phyloP scores from a whole-genome alignment of 352 stramenopile species.

The Phytophthora sansomeana region DNA sequence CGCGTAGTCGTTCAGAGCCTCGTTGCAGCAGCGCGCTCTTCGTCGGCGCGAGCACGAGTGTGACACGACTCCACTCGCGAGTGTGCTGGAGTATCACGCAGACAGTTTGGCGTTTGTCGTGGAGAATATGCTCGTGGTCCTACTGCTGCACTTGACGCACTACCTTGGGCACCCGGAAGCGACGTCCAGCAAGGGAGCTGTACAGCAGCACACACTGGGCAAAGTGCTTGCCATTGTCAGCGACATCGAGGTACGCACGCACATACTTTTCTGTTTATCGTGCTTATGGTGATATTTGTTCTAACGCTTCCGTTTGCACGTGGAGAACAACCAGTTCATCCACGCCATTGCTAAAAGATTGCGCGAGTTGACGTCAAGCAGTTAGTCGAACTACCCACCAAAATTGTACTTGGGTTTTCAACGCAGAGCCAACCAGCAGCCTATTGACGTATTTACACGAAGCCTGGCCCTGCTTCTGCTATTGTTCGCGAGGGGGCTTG shows the following conservation, averaged over 20 bases:
- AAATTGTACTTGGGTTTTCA: not conserved
- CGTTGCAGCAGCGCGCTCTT: constrained; percentile 30
- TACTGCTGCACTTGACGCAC: constrained; percentile 77
- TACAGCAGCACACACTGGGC: constrained; percentile 69
- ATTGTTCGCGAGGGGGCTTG: too few species aligned
- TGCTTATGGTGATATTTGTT: constrained; percentile 6
- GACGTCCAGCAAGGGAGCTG: constrained; percentile 19
- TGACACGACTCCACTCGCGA: constrained; percentile 53
- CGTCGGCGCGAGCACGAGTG: constrained; percentile 46
- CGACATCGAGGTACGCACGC: constrained; percentile 75
- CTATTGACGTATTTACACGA: constrained; percentile 38
- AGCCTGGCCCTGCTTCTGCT: constrained; percentile 4
- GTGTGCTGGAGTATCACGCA: constrained; percentile 76
- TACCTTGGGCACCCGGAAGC: constrained; percentile 53
- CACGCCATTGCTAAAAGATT: constrained; percentile 75
- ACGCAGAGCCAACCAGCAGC: constrained; percentile 20
- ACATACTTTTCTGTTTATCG: too few species aligned
- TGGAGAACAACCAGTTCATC: constrained; percentile 71
- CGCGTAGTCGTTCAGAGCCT: constrained; percentile 21
- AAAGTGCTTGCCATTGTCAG: constrained; percentile 73
- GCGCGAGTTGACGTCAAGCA: constrained; percentile 59
- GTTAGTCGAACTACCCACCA: constrained; percentile 29
- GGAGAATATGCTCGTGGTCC: constrained; percentile 81
- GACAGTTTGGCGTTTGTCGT: constrained; percentile 81
- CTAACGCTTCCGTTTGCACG: constrained; percentile 9